Base-by-base conservation (phyloP, 1,284 basidiomycete species). In the Cutaneotrichosporon sp. region DNA sequence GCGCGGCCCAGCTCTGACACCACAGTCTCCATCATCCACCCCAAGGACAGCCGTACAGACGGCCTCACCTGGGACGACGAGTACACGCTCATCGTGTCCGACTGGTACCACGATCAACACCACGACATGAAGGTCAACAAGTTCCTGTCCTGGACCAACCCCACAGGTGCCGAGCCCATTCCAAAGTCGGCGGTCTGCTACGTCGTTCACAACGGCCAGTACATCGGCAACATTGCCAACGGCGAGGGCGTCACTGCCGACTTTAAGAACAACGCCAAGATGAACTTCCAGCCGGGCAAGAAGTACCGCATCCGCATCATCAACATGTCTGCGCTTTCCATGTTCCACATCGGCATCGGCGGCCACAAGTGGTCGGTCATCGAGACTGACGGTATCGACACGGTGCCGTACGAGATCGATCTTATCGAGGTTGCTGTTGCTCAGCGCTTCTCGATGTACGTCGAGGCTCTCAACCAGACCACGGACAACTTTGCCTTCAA, bases 391-490 rank as follows among this genome's bases (percentile, higher is more conserved):
- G 92, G 93, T 7, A 90, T 88, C 5, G 94, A 97, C 78, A 83
- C 88, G 2, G 84, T 90, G 73, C 88, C 88, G 66, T 89, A 83
- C 61, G 83, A 87, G 0, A 86, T 88, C 64, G 88, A 91, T 72
- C 76, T 88, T 38, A 72, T 97, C 59, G 96, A 83, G 89, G 93
- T 79, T 86, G 96, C 47, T 93, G 93, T 73, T 93, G 93, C 62
- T 90, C 89, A 60, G 95, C 92, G n/a, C 82, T 94, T 21, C 79
- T 84, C 57, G 93, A 92, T 97, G 76, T 73, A 95, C 68, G 83
- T 96, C 50, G 97, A 96, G 77, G 93, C 91, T 51, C 93, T 94
- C 47, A 86, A 91, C 36, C 93, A 97, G 79, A 93, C 93, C 47
- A 96, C 42, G 53, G 67, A 69, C 68, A 76, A 79, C 65, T 79